Evolutionary conservation across 129 eudicot species (phyloP).

Genomic region (Sambucus nigra): DNA sequence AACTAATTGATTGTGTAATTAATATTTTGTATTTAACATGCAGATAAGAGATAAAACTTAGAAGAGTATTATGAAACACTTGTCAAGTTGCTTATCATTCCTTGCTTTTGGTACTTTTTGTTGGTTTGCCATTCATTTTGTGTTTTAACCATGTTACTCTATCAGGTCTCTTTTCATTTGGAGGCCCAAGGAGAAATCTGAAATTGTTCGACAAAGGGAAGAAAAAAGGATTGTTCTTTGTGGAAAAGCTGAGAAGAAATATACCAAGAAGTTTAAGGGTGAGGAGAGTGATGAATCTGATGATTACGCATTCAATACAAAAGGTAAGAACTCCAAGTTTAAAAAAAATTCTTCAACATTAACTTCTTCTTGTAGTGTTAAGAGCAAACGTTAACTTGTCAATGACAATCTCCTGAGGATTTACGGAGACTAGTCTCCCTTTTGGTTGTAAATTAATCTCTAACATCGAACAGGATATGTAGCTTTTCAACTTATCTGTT

Average conservation of each 20-base stretch:
- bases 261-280: slow-evolving; percentile 36
- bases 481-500: too few relatives aligned
- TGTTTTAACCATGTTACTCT: not conserved
- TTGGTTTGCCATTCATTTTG: not conserved
- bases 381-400: slow-evolving; percentile 27
- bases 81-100: not conserved
- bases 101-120: not conserved
- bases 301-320: slow-evolving; percentile 25
- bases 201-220: slow-evolving; percentile 35
- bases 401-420: slow-evolving; percentile 1
- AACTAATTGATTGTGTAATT: too few relatives aligned
- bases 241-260: slow-evolving; percentile 42
- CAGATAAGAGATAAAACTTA: too few relatives aligned
- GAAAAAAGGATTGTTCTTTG: slow-evolving; percentile 54
- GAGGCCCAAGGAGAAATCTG: slow-evolving; percentile 63
- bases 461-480: not conserved
- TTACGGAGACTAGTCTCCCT: not conserved
- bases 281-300: slow-evolving; percentile 60
- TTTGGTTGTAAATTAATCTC: not conserved
- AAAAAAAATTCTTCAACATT: slow-evolving; percentile 29
- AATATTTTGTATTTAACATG: too few relatives aligned
- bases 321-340: slow-evolving; percentile 40
- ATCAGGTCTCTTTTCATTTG: slow-evolving; percentile 68
- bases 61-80: too few relatives aligned
- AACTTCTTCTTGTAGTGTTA: slow-evolving; percentile 21